Conservation (phyloP, 495 filamentous ascomycete species). For the Talaromyces stipitatus region DNA sequence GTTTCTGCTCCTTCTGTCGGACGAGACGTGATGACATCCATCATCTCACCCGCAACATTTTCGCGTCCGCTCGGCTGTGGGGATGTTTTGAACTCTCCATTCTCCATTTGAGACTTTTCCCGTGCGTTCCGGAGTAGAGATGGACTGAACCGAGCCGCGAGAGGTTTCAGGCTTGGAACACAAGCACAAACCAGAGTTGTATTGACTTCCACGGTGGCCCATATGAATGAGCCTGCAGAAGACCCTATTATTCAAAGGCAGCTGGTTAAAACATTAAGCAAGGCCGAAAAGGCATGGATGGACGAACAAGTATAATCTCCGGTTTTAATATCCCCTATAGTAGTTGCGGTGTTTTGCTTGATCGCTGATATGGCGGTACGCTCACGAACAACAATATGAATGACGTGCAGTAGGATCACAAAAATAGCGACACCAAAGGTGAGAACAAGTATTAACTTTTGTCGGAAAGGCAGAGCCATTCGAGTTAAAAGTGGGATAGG, state of each 20-base stretch:
- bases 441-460: slow-evolving; percentile 77
- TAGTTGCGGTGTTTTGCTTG: background rate
- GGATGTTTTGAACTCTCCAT: background rate
- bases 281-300: background rate
- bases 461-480: slow-evolving; percentile 72
- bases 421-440: slow-evolving; percentile 79
- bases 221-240: slow-evolving; percentile 68
- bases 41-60: background rate
- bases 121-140: background rate
- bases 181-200: slow-evolving; percentile 82
- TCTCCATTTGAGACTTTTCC: background rate
- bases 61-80: background rate
- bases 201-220: slow-evolving; percentile 86
- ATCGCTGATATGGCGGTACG: slow-evolving; percentile 44
- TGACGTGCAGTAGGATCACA: slow-evolving; percentile 33
- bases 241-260: background rate
- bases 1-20: background rate
- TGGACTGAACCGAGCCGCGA: slow-evolving; percentile 49
- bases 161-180: slow-evolving; percentile 88
- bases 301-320: slow-evolving; percentile 49
- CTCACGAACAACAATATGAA: slow-evolving; percentile 83
- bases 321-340: background rate
- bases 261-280: background rate
- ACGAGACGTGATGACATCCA: background rate
- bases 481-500: slow-evolving; percentile 80